A percentile compares a stretch with the other conserved stretches of the same genome.
Conservation (phyloP, 371 early-diverging fungal species). For the Zopfochytrium polystomum region DNA sequence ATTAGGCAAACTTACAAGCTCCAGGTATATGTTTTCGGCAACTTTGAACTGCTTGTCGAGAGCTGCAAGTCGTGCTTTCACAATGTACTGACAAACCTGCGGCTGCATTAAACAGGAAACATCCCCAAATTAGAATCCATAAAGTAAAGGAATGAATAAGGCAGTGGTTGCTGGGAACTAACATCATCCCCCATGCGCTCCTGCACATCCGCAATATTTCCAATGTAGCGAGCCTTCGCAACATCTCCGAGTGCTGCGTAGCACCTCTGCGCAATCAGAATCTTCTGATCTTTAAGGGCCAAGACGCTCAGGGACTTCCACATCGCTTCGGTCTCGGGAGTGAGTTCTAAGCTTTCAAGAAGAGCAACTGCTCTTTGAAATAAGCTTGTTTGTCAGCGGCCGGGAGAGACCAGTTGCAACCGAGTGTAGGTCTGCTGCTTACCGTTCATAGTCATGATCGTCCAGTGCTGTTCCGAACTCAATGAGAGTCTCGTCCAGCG, state of each 20-base stretch:
- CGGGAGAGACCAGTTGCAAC: neutral
- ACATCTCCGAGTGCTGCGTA: constrained; percentile 56
- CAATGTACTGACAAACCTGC: constrained; percentile 25
- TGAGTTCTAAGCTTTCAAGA: constrained; percentile 52
- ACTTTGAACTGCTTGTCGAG: constrained; percentile 55
- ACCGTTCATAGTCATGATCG: constrained; percentile 54
- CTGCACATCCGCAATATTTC: constrained; percentile 32
- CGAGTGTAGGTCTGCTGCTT: neutral
- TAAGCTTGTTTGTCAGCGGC: neutral
- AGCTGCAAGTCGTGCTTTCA: constrained; percentile 50
- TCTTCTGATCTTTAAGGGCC: constrained; percentile 26
- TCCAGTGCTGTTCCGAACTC: constrained; percentile 58
- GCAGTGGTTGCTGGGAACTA: neutral
- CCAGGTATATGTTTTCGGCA: constrained; percentile 55
- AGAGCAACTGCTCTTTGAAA: constrained; percentile 46
- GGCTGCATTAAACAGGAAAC: constrained; percentile 7
- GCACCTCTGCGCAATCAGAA: constrained; percentile 32
- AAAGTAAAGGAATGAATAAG: neutral
- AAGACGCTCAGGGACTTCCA: constrained; percentile 49
- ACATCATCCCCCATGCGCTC: constrained; percentile 25
- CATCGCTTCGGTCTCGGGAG: constrained; percentile 58
- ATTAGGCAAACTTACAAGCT: constrained; percentile 33
- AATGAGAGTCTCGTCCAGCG: constrained; percentile 57
- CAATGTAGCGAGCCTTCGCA: constrained; percentile 42
- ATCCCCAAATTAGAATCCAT: neutral